Conservation (phyloP, 2,329 filamentous ascomycete species). For the Graphilbum fragrans region DNA sequence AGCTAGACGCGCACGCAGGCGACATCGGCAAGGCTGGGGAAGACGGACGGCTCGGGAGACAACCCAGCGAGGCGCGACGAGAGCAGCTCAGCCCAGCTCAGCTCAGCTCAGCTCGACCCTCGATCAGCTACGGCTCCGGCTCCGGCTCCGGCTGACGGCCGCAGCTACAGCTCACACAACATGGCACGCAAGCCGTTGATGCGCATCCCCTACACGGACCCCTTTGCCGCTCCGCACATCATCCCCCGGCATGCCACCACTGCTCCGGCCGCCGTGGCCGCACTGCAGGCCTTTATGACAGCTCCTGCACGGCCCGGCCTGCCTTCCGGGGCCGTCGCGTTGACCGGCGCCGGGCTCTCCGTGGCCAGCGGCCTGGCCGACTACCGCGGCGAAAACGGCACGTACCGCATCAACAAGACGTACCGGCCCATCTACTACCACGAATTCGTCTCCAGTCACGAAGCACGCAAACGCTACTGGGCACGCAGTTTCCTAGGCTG, state of each 20-base stretch:
- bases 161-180: neutral
- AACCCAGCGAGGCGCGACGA: too few species aligned
- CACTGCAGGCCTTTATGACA: conserved; percentile 65
- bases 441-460: conserved; percentile 74
- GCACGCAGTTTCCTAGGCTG: conserved; percentile 88
- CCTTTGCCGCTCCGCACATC: conserved; percentile 63
- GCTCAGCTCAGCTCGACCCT: too few species aligned
- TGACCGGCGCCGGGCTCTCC: conserved; percentile 80
- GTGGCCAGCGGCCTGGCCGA: conserved; percentile 89
- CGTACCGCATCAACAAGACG: conserved; percentile 81
- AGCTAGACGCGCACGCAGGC: too few species aligned
- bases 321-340: conserved; percentile 33
- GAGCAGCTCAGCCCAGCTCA: too few species aligned
- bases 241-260: conserved; percentile 62
- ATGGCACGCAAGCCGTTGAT: conserved; percentile 61
- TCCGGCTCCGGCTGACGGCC: neutral
- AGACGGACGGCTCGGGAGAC: too few species aligned
- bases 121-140: too few species aligned
- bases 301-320: conserved; percentile 40
- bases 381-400: conserved; percentile 81
- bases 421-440: conserved; percentile 89
- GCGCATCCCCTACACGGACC: conserved; percentile 82
- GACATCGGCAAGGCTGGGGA: too few species aligned
- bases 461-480: conserved; percentile 88
- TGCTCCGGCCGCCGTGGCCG: conserved; percentile 60